Conservation (phyloP, 129 eudicot species). For the Rutidosis leptorrhynchoides region DNA sequence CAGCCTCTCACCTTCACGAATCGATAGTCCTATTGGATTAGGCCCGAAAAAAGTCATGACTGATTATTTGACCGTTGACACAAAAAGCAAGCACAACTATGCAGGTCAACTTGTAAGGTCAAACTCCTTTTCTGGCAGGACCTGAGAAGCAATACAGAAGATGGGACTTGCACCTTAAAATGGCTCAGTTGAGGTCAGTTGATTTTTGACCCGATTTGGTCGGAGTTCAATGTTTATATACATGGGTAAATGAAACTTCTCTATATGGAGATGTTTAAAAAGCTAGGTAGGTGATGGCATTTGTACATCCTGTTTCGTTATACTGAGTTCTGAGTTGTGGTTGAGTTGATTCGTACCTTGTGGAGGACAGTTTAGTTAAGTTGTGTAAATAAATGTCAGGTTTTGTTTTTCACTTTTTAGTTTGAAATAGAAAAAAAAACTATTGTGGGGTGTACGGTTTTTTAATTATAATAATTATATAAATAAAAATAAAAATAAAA, state of each 20-base stretch:
- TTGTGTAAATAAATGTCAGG: constrained; percentile 41
- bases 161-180: constrained; percentile 36
- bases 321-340: constrained; percentile 27
- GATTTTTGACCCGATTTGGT: constrained; percentile 2
- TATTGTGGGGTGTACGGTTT: too few species aligned
- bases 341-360: constrained; percentile 29
- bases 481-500: too few species aligned
- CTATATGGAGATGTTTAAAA: constrained; percentile 28
- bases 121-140: constrained; percentile 43
- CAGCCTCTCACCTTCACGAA: constrained; percentile 52
- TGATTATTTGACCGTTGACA: constrained; percentile 54
- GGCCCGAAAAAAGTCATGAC: constrained; percentile 58
- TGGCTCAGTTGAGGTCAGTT: constrained; percentile 27
- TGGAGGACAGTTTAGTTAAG: constrained; percentile 30
- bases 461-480: too few species aligned
- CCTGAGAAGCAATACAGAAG: constrained; percentile 39
- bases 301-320: constrained; percentile 26
- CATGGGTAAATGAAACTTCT: constrained; percentile 15
- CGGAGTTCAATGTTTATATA: constrained; percentile 18
- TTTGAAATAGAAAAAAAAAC: constrained; percentile 18
- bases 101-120: constrained; percentile 45
- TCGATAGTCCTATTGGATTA: constrained; percentile 43
- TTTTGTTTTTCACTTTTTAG: constrained; percentile 29
- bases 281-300: constrained; percentile 34
- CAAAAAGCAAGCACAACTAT: constrained; percentile 42